Evolutionary conservation across 2,329 filamentous ascomycete genomes (phyloP).

Genomic region (Ilyonectria mors-panacis): DNA sequence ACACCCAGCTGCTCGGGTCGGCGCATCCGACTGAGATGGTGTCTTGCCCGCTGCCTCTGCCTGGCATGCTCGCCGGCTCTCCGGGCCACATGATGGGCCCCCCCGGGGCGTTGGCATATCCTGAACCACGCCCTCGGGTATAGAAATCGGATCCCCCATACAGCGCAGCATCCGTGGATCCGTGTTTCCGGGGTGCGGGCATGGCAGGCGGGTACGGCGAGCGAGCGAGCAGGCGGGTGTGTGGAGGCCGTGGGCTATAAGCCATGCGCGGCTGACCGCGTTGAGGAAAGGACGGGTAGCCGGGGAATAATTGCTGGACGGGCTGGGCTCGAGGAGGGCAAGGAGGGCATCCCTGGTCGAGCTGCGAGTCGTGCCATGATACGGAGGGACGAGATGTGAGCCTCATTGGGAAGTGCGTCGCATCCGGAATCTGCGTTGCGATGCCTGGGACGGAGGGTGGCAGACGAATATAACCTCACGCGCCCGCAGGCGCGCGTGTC

Average conservation of each 20-base stretch:
- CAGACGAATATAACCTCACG: conserved; percentile 42
- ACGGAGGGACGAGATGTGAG: conserved; percentile 36
- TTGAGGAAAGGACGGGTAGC: conserved; percentile 36
- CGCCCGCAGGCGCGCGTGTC: conserved; percentile 17
- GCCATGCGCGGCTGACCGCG: conserved; percentile 43
- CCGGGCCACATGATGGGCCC: conserved; percentile 30
- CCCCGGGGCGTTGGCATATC: conserved; percentile 23
- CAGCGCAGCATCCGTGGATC: conserved; percentile 24
- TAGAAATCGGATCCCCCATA: conserved; percentile 24
- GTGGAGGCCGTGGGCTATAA: conserved; percentile 33
- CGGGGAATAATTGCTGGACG: conserved; percentile 20
- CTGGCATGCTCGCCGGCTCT: not conserved
- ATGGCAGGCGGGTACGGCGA: not conserved
- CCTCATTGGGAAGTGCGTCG: conserved; percentile 37
- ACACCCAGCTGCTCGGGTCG: conserved; percentile 28
- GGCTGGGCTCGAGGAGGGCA: not conserved
- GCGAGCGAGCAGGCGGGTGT: conserved; percentile 14
- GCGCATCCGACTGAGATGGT: conserved; percentile 21
- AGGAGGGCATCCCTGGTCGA: conserved; percentile 30
- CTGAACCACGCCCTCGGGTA: conserved; percentile 33
- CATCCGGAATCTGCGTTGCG: conserved; percentile 28
- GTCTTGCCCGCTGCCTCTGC: conserved; percentile 9
- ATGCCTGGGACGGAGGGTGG: conserved; percentile 24
- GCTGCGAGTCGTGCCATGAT: conserved; percentile 40
- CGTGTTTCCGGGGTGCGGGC: conserved; percentile 22